These are phyloP conservation scores for Soucietia sequanensis DNA, from an alignment of 805 yeast genomes.

Conservation along the genomic window DNA sequence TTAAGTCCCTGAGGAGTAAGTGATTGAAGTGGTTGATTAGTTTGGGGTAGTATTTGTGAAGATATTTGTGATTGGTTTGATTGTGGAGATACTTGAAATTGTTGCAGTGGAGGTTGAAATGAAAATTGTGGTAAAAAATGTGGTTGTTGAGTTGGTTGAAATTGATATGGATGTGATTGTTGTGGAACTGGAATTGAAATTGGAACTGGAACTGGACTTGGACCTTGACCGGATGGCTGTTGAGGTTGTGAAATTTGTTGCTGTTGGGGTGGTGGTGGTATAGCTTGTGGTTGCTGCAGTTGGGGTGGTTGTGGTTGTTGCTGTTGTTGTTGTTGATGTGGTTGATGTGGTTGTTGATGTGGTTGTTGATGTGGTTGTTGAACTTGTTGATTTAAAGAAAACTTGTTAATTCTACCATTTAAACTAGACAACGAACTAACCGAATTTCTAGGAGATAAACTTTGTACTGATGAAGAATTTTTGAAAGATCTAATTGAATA, in stretches of 20 bases:
- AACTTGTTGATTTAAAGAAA: conserved; percentile 6
- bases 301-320: conserved; percentile 2
- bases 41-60: conserved; percentile 1
- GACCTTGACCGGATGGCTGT: conserved; percentile 1
- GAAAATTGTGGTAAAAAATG: conserved; percentile 10
- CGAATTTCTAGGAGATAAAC: conserved; percentile 33
- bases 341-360: conserved; percentile 9
- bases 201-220: neutral
- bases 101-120: conserved; percentile 5
- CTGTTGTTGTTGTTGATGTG: conserved; percentile 1
- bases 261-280: conserved; percentile 3
- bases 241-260: conserved; percentile 15
- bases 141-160: conserved; percentile 7
- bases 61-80: conserved; percentile 8
- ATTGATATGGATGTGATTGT: conserved; percentile 5
- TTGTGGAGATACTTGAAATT: neutral
- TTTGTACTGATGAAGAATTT: conserved; percentile 14
- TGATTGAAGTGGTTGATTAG: conserved; percentile 4
- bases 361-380: conserved; percentile 10
- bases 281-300: neutral
- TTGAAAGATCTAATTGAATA: conserved; percentile 24
- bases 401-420: conserved; percentile 26
- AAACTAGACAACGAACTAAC: conserved; percentile 29
- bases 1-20: conserved; percentile 12
- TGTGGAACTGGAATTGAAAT: conserved; percentile 1